Evolutionary conservation across 176 grass and related monocot genomes (phyloP), one percentile per base, ranked within the genome.

Genomic region (Bromus sterilis): DNA sequence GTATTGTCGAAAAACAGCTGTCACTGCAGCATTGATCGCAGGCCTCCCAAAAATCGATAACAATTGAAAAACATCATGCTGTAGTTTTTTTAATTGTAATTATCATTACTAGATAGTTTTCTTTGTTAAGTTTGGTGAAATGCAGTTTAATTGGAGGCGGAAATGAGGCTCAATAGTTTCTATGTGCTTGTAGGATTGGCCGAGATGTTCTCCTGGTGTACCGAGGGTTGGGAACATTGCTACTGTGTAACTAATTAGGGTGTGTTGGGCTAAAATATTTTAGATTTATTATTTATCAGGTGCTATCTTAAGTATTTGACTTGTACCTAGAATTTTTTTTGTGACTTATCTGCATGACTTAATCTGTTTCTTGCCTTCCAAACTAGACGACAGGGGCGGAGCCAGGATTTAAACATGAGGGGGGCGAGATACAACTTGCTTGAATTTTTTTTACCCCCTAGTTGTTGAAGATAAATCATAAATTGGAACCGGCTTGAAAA

Each of bases 51-150:
- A n/a, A n/a, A n/a, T n/a, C n/a, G n/a, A n/a, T n/a, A n/a, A n/a
- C n/a, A n/a, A n/a, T n/a, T n/a, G n/a, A n/a, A n/a, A n/a, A n/a
- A n/a, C n/a, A n/a, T n/a, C n/a, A n/a, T n/a, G n/a, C n/a, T n/a
- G n/a, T n/a, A n/a, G n/a, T n/a, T n/a, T n/a, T n/a, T n/a, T n/a
- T n/a, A n/a, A n/a, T n/a, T n/a, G 56, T 85, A 55, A 9, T 76
- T 85, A 26, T n/a, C n/a, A n/a, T n/a, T n/a, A 14, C 33, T 81
- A 63, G 63, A 56, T 85, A 56, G 41, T 28, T 79, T 88, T 34
- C 16, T 20, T 73, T 73, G 26, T 55, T 56, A 13, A 78, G 20
- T 11, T 66, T 56, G 3, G 7, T 66, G 12, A 35, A 49, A 6
- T 51, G 77, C 60, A 5, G 30, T 57, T 44, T 9, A 20, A 65